phyloP scores from a whole-genome alignment of 2,329 filamentous ascomycete genomes.

The Aureobasidium sp. region DNA sequence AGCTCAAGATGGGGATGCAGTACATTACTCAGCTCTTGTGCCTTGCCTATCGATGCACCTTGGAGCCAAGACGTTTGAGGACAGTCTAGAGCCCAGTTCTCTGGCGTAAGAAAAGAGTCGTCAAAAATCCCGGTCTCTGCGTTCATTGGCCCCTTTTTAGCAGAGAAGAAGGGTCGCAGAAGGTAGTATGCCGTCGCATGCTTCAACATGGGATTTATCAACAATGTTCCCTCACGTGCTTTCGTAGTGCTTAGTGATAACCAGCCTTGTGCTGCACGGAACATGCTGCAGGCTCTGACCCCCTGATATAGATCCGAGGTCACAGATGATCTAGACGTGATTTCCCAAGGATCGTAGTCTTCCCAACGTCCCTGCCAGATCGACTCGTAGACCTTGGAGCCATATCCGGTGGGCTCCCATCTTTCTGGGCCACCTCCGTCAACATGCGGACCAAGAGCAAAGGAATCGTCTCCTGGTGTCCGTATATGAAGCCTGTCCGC shows the following conservation, averaged over 20 bases:
- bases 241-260: slow-evolving; percentile 51
- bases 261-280: slow-evolving; percentile 88
- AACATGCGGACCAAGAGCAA: slow-evolving; percentile 47
- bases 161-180: slow-evolving; percentile 74
- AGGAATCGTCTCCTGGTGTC: slow-evolving; percentile 43
- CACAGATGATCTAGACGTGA: slow-evolving; percentile 56
- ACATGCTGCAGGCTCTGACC: slow-evolving; percentile 71
- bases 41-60: slow-evolving; percentile 58
- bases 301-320: slow-evolving; percentile 70
- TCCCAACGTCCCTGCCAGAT: slow-evolving; percentile 72
- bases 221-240: slow-evolving; percentile 66
- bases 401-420: slow-evolving; percentile 53
- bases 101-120: slow-evolving; percentile 35
- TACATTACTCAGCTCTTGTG: slow-evolving; percentile 56
- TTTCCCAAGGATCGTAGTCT: slow-evolving; percentile 72
- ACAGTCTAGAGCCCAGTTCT: slow-evolving; percentile 53
- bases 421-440: slow-evolving; percentile 41
- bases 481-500: slow-evolving; percentile 43
- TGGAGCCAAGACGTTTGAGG: slow-evolving; percentile 54
- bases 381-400: slow-evolving; percentile 58
- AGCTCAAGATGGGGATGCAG: slow-evolving; percentile 65
- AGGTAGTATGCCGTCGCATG: slow-evolving; percentile 72
- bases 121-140: slow-evolving; percentile 25
- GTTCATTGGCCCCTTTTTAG: slow-evolving; percentile 32
- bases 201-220: slow-evolving; percentile 69